Base-by-base conservation (phyloP, 305 asterid genomes). In the Petunia hybrid region DNA sequence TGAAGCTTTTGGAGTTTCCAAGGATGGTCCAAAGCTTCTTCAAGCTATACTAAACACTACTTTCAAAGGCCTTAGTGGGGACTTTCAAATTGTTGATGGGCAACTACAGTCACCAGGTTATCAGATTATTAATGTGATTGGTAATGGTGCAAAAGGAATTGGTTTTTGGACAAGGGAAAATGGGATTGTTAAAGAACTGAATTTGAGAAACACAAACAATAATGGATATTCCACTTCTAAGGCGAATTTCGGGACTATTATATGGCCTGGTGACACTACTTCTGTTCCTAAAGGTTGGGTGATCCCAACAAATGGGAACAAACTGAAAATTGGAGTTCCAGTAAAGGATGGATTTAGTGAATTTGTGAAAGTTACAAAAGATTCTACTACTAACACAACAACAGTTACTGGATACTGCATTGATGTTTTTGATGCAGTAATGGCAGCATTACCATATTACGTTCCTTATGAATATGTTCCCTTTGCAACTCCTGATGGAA, bases 231-330 rank as follows among this genome's bases (percentile, higher is more conserved):
- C 89, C 40, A 63, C 80, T 40, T 46, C 85, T 42, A 84, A 76
- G 42, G 53, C 82, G 60, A 78, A 68, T 1, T 71, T 87, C 56
- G 87, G 87, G 57, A 70, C 92, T 2, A 89, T 87, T 5, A 82
- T 84, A 42, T 92, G 97, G 94, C 94, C 92, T 2, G 97, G 97
- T 0, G 88, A 81, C 55, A 80, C 40, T 38, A 22, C 65, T 9
- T 41, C 80, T 36, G 63, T 84, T 2, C 92, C 93, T 0, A 91
- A 82, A 59, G 96, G 93, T 7, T 89, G 95, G 97, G 90, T 81
- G 51, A 61, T 85, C 9, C 93, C 97, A 2, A 87, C 90, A 59
- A 87, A 91, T 46, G 91, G 91, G 43, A 88, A 77, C 78, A 90
- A 83, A 40, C 39, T 93, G 69, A 86, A 85, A 78, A 83, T 91